phyloP scores from a whole-genome alignment of 306 rosid species.

The Crotalaria pallida region DNA sequence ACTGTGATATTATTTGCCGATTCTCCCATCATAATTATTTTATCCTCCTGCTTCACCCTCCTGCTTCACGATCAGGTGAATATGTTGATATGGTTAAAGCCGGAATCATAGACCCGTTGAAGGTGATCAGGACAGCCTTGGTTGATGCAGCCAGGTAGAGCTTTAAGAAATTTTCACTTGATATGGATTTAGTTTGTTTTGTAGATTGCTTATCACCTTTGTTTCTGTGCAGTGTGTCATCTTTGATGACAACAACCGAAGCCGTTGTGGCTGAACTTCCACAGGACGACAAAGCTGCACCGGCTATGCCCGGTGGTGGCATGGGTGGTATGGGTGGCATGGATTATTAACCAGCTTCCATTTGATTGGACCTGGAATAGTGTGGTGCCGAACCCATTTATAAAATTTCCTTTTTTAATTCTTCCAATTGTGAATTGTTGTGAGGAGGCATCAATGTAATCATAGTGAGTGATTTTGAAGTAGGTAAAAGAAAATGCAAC shows the following conservation, averaged over 20 bases:
- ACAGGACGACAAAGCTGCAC: constrained; percentile 56
- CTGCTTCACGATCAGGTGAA: constrained; percentile 53
- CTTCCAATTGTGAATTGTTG: constrained; percentile 5
- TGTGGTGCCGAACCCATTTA: constrained; percentile 14
- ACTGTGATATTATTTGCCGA: neutral
- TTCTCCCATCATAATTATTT: neutral
- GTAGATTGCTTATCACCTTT: neutral
- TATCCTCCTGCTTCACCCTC: neutral
- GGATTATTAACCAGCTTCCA: constrained; percentile 25
- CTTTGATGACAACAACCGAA: constrained; percentile 93
- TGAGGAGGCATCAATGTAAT: constrained; percentile 47
- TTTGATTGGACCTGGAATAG: neutral
- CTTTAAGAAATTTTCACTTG: neutral
- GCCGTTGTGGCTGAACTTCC: constrained; percentile 84
- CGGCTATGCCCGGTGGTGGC: constrained; percentile 50
- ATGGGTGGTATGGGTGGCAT: constrained; percentile 24
- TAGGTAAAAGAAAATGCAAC: constrained; percentile 37
- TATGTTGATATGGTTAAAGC: constrained; percentile 90
- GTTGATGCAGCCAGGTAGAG: constrained; percentile 90
- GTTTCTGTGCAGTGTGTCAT: constrained; percentile 72
- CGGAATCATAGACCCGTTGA: constrained; percentile 92
- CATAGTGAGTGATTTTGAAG: constrained; percentile 34
- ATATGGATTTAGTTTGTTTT: neutral
- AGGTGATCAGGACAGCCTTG: constrained; percentile 92
- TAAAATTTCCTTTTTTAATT: neutral